Evolutionary conservation across 2,329 filamentous ascomycete species (phyloP).

Genomic region (Penicillium occitanis): DNA sequence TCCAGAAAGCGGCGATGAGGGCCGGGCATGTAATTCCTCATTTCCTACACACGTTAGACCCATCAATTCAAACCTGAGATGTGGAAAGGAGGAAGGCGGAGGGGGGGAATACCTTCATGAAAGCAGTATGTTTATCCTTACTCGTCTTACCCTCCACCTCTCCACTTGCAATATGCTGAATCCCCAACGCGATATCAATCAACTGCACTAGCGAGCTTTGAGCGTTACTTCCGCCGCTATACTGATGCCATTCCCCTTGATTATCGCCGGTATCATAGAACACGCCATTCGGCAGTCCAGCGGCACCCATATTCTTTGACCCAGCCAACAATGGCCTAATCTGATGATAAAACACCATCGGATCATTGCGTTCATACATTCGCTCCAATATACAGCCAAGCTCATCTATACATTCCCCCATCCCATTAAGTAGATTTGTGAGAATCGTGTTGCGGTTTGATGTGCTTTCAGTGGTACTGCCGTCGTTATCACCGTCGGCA

Average conservation of each 20-base stretch:
- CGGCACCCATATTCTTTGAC: constrained; percentile 55
- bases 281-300: constrained; percentile 52
- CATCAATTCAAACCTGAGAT: not conserved
- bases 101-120: constrained; percentile 27
- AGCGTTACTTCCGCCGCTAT: constrained; percentile 56
- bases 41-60: constrained; percentile 39
- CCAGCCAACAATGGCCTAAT: constrained; percentile 55
- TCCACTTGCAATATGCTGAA: constrained; percentile 48
- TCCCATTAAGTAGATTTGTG: constrained; percentile 40
- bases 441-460: constrained; percentile 26
- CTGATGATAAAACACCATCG: constrained; percentile 53
- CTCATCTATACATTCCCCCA: constrained; percentile 45
- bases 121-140: constrained; percentile 30
- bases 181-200: constrained; percentile 54
- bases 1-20: constrained; percentile 53
- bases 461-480: constrained; percentile 7
- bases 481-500: constrained; percentile 15
- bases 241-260: constrained; percentile 51
- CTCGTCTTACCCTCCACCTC: constrained; percentile 28
- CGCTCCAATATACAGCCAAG: constrained; percentile 46
- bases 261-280: constrained; percentile 54
- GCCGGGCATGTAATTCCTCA: constrained; percentile 57
- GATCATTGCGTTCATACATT: constrained; percentile 53
- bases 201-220: constrained; percentile 57
- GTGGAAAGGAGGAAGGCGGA: too few species aligned